Evolutionary conservation across 140 eudicot genomes (phyloP).

Genomic region (Stevia rebaudiana): DNA sequence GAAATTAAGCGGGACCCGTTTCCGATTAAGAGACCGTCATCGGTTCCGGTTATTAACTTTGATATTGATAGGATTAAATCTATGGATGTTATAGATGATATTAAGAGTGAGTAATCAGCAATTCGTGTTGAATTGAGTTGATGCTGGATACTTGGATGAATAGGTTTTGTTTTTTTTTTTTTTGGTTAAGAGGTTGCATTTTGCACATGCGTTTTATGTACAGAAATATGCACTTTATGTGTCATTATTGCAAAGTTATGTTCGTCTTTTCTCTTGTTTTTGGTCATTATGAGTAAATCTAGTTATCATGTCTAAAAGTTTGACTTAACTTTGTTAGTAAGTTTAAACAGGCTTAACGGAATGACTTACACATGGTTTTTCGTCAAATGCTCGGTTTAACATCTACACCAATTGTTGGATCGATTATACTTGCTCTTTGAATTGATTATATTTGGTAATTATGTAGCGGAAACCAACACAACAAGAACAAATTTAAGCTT

Average conservation of each 20-base stretch:
- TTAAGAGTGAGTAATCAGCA: conserved; percentile 22
- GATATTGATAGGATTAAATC: conserved; percentile 68
- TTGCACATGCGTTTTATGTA: conserved; percentile 14
- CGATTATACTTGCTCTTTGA: too few relatives aligned
- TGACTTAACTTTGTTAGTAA: too few relatives aligned
- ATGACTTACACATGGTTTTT: too few relatives aligned
- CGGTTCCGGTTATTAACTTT: conserved; percentile 71
- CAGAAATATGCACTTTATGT: conserved; percentile 24
- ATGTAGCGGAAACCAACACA: too few relatives aligned
- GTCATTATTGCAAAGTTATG: conserved; percentile 25
- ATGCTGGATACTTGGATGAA: background rate
- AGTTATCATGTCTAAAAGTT: too few relatives aligned
- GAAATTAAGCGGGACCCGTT: conserved; percentile 64
- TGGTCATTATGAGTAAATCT: too few relatives aligned
- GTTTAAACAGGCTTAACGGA: too few relatives aligned
- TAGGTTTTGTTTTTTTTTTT: background rate
- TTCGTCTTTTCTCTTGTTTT: too few relatives aligned
- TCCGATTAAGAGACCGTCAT: conserved; percentile 68
- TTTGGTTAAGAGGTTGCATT: conserved; percentile 11
- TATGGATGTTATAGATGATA: conserved; percentile 75
- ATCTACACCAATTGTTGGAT: too few relatives aligned
- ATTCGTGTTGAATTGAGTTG: background rate
- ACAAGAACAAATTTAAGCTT: too few relatives aligned
- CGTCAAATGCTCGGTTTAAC: too few relatives aligned
- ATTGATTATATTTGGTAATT: too few relatives aligned